Evolutionary conservation across 1,284 basidiomycete genomes (phyloP), one percentile per base, ranked within the genome.

Genomic region (Leccinum griseonigrum): DNA sequence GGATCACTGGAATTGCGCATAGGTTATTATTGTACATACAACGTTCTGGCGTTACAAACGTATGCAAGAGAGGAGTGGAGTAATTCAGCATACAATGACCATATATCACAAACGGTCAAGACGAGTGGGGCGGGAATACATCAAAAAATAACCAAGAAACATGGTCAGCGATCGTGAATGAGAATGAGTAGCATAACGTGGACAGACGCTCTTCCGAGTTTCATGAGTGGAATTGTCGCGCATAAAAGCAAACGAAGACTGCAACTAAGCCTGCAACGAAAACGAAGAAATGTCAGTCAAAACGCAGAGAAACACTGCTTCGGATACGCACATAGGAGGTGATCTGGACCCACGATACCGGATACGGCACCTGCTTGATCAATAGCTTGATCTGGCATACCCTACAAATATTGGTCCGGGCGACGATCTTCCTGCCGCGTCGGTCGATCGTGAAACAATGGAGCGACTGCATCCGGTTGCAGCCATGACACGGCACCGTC

Each of bases 321-420:
- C 2, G 40, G 11, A 26, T 48, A 48, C 46, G 22, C 6, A 26
- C 46, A 46, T 18, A 46, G 18, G 60, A 51, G 3, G 67, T 11
- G 29, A 67, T 62, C 3, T 40, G 18, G 46, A 72, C 54, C 71
- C 71, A 75, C 22, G 34, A 48, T 0, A 71, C 64, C 0, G 70
- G 71, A 7, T 62, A 56, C 11, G 63, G n/a, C 18, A 64, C 64
- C 18, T 70, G 50, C 31, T 64, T 71, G 29, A 72, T 65, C 64
- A 75, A 63, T 40, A 73, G 13, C 60, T 75, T 75, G 69, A 75
- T 75, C 60, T 72, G 71, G 31, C 73, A 72, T 18, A 71, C 57
- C 2, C 73, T 69, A 53, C 71, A 75, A 8, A 75, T 1, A 14
- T 65, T 61, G 50, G 70, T 71, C 54, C 73, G 58, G 1, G 67